phyloP scores from a whole-genome alignment of 2,329 filamentous ascomycete species.

The Cladosporium sp. region DNA sequence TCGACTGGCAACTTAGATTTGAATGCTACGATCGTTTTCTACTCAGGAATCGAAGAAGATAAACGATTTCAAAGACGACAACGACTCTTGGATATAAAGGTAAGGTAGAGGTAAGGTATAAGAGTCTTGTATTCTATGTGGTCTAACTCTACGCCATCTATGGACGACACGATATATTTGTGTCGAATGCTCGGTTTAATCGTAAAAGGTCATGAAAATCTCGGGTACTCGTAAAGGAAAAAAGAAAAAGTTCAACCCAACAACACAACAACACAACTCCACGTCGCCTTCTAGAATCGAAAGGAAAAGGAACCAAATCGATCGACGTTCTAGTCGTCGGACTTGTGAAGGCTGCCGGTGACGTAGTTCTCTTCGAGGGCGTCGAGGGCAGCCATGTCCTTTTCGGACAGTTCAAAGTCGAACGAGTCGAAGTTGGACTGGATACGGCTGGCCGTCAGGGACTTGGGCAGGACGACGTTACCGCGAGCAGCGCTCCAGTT shows the following conservation, averaged over 20 bases:
- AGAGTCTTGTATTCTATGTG: no score
- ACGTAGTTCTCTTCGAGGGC: constrained; percentile 11
- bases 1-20: no score
- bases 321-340: not conserved
- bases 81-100: no score
- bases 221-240: not conserved
- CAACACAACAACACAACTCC: not conserved
- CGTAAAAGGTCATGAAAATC: not conserved
- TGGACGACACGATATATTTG: no score
- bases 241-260: not conserved
- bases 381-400: constrained; percentile 7
- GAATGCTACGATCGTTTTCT: no score
- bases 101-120: no score
- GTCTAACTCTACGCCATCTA: no score
- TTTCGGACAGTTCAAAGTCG: constrained; percentile 47
- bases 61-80: no score
- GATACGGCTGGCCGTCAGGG: constrained; percentile 61
- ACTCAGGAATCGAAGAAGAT: no score
- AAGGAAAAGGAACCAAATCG: not conserved
- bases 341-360: constrained; percentile 9
- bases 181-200: not conserved
- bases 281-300: not conserved
- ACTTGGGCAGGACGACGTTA: constrained; percentile 50
- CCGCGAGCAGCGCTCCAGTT: constrained; percentile 48
- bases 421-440: constrained; percentile 65